A percentile compares a stretch with the other conserved stretches of the same genome.
Conservation (phyloP, 2,329 filamentous ascomycete genomes). For the Ambrosiella cleistominuta region DNA sequence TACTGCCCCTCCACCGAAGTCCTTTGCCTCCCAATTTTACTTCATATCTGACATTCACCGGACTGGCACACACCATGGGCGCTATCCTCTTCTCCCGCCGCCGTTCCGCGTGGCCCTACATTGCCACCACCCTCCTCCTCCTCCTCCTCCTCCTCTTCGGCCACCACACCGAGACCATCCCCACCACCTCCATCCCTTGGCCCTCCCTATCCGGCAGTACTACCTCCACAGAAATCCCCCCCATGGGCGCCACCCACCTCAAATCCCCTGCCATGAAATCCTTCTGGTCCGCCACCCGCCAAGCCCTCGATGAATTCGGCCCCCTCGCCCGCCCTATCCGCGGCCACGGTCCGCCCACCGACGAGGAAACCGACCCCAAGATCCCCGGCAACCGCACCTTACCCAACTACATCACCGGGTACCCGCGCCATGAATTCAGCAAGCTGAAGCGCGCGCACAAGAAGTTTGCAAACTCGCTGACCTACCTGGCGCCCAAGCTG, state of each 20-base stretch:
- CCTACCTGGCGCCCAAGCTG: conserved; percentile 18
- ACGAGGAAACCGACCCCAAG: conserved; percentile 7
- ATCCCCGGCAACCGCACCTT: conserved; percentile 1
- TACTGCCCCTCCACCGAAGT: not conserved
- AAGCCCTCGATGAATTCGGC: conserved; percentile 1
- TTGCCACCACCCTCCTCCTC: not conserved
- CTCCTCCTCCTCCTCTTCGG: conserved; percentile 7
- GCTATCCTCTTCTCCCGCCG: conserved; percentile 10
- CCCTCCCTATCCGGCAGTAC: not conserved
- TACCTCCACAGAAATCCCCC: not conserved
- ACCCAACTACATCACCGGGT: conserved; percentile 5
- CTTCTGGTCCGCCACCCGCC: conserved; percentile 3
- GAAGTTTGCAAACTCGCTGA: not conserved
- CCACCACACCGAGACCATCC: conserved; percentile 4
- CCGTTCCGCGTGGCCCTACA: conserved; percentile 7
- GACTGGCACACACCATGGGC: not conserved
- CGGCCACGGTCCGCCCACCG: conserved; percentile 6
- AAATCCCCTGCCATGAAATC: conserved; percentile 5
- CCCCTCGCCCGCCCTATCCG: not conserved
- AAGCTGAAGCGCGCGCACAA: conserved; percentile 7
- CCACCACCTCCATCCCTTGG: conserved; percentile 2
- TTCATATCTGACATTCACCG: not conserved
- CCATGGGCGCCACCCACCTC: conserved; percentile 4
- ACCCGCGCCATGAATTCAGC: conserved; percentile 1
- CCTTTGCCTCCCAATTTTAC: not conserved